Evolutionary conservation across 495 filamentous ascomycete genomes (phyloP), one percentile per base, ranked within the genome.

Genomic region (Penicillium desertorum): DNA sequence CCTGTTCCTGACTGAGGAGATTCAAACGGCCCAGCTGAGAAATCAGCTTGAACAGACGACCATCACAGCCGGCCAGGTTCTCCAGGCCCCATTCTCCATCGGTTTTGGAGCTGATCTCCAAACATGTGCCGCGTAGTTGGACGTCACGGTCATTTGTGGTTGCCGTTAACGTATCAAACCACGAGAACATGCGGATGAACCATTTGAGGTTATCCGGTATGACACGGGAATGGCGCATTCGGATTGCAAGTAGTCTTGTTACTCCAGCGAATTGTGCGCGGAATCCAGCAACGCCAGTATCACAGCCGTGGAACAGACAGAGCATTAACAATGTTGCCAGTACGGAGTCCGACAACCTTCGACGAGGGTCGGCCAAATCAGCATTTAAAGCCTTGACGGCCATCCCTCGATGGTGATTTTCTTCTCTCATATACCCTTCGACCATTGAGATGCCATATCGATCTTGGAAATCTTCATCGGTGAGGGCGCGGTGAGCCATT

Each of bases 131-230:
- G 54, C 86, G 86, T 27, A 98, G 81, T 66, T 96, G 90, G n/a
- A 88, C 83, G 69, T 96, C 93, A 54, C 92, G 85, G 67, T 96
- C 89, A 63, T 97, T 96, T 56, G 96, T 88, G 46, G 89, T 91
- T 27, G 90, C 89, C 0, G 90, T 91, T 76, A 96, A 88, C n/a
- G 91, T 92, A 68, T 96, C 93, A 62, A 95, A 91, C 83, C 92
- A 96, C 16, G 91, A 94, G 66, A 97, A 97, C 66, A 96, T 85
- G n/a, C 90, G 86, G 58, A 96, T 91, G 77, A 96, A 91, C 93
- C 93, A 98, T 42, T 85, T 87, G 30, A 90, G 84, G 51, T 91
- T 88, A 19, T 81, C 77, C 16, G 85, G 83, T 41, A 85, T 77
- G 17, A 81, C 70, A 29, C 81, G 83, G 23, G 84, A 83, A 60